phyloP scores from a whole-genome alignment of 345 rosid species.

The Viola odorata region DNA sequence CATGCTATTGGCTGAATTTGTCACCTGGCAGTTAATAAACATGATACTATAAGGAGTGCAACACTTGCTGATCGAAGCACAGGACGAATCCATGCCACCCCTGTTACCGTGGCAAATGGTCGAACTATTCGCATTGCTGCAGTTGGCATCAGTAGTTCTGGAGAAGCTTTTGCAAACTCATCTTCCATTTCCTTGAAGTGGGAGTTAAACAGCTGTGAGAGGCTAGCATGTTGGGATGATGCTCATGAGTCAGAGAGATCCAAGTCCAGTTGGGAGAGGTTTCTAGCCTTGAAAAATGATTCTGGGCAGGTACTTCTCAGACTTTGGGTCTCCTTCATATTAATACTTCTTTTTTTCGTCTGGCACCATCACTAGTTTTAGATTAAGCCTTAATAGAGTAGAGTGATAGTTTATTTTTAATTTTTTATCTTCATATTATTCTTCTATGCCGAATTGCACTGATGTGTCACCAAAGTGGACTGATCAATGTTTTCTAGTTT shows the following conservation, averaged over 20 bases:
- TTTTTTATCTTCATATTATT: background rate
- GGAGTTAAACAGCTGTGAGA: constrained; percentile 69
- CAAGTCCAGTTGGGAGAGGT: constrained; percentile 77
- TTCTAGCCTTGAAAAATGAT: constrained; percentile 64
- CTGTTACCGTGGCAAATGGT: constrained; percentile 85
- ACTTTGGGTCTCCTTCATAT: background rate
- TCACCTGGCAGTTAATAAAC: constrained; percentile 52
- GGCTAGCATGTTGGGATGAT: constrained; percentile 68
- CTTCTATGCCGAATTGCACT: background rate
- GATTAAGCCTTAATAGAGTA: background rate
- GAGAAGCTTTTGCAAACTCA: constrained; percentile 85
- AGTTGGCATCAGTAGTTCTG: constrained; percentile 54
- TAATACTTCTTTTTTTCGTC: background rate
- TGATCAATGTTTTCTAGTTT: background rate
- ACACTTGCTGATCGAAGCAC: constrained; percentile 50
- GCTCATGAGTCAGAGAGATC: constrained; percentile 39
- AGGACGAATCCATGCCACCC: constrained; percentile 48
- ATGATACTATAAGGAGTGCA: constrained; percentile 48
- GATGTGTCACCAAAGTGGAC: background rate
- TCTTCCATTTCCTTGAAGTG: constrained; percentile 78
- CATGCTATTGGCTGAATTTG: constrained; percentile 21
- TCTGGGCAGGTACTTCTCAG: constrained; percentile 61
- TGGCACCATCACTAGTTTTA: background rate
- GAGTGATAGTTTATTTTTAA: background rate
- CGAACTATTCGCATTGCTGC: constrained; percentile 76